Evolutionary conservation across 345 rosid genomes (phyloP), one percentile per base, ranked within the genome.

Genomic region (Euphorbia lathyris): DNA sequence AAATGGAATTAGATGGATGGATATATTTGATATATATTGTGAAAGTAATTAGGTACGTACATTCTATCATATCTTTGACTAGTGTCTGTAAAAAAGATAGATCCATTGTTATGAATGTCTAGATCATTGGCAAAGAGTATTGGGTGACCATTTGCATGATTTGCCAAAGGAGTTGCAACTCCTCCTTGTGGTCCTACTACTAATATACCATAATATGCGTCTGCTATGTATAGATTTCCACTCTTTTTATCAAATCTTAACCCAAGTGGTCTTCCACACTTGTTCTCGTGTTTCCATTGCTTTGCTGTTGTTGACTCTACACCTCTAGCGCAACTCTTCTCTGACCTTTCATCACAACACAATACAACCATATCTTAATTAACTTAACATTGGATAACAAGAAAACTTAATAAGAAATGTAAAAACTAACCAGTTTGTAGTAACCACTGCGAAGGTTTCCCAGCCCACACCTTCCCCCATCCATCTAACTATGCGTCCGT

Each of bases 91-190:
- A 95, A 95, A 82, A 90, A 92, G 79, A 95, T 79, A 32, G 98
- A 95, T 26, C 98, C 99, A 74, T 90, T 95, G 7, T 63, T 74
- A 78, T 90, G 97, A 58, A 92, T 77, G 75, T 95, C 98, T 6
- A 92, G 91, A 47, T 95, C 99, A 69, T 92, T 95, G 10, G 99
- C 99, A 76, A 95, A 95, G 66, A 90, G 96, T 34, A 92, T 92
- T 2, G 82, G 86, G 8, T 80, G 77, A 9, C 90, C 25, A 70
- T 82, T 5, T 78, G n/a, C n/a, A 65, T 87, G 90, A n/a, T 90
- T 90, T 32, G 94, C 88, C 67, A 95, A 70, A 57, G 97, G 83
- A 57, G 82, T 83, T 7, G 98, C 99, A 4, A 83, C 68, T 19
- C 98, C 99, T 65, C 99, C 99, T 76, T 83, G 77, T 8, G 93